Percentiles rank a stretch among this genome's conserved stretches.
Conservation (phyloP, 2,329 filamentous ascomycete genomes). For the Alternaria sp. region DNA sequence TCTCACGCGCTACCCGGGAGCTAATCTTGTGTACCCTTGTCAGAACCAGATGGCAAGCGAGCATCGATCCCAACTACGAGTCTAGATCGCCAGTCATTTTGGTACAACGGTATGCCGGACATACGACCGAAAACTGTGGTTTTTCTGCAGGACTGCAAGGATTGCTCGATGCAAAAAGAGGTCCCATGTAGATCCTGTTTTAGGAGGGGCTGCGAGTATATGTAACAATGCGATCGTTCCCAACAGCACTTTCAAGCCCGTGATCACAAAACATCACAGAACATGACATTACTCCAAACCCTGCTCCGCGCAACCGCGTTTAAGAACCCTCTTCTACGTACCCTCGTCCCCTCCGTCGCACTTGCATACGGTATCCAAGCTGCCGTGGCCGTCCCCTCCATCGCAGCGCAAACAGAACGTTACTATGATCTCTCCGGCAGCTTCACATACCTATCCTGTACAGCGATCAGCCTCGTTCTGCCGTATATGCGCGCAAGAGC, state of each 20-base stretch:
- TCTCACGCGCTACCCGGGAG: not conserved
- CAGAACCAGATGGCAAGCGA: slow-evolving; percentile 9
- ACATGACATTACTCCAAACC: slow-evolving; percentile 53
- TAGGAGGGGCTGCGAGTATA: not conserved
- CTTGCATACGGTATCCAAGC: slow-evolving; percentile 71
- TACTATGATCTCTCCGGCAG: slow-evolving; percentile 75
- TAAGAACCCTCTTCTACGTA: slow-evolving; percentile 68
- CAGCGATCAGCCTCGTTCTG: slow-evolving; percentile 68
- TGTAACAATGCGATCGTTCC: not conserved
- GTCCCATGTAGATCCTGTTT: slow-evolving; percentile 3
- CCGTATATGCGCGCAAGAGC: slow-evolving; percentile 65
- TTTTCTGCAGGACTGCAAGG: not conserved
- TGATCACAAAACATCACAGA: slow-evolving; percentile 6
- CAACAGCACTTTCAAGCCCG: not conserved
- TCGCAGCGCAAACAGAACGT: slow-evolving; percentile 67
- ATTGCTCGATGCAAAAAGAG: not conserved
- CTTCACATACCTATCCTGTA: slow-evolving; percentile 71
- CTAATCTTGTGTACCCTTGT: slow-evolving; percentile 5
- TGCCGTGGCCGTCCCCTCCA: slow-evolving; percentile 69
- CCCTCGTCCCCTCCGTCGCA: slow-evolving; percentile 67
- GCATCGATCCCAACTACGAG: slow-evolving; percentile 38
- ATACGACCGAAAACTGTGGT: not conserved
- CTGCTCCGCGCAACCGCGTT: slow-evolving; percentile 69
- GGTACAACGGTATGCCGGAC: slow-evolving; percentile 13
- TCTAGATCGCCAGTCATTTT: slow-evolving; percentile 33